Base-by-base conservation (phyloP, 306 rosid species). In the Rosa chinensis region DNA sequence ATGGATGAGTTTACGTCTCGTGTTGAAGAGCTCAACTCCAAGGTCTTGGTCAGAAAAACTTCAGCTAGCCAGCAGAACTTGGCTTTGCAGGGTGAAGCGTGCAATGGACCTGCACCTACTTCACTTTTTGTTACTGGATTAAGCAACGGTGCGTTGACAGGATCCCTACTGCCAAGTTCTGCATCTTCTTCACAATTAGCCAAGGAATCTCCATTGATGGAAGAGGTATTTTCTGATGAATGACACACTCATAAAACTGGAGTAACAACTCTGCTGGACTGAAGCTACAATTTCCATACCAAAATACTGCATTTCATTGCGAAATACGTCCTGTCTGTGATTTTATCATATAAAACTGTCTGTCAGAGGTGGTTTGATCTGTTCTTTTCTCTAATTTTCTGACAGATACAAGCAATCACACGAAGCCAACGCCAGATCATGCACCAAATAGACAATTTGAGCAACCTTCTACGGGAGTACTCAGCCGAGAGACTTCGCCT, bases 1-100 rank as follows among this genome's bases (percentile, higher is more conserved):
- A 93, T 95, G 97, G 99, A 95, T 64, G 99, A 93, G 79, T 93
- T 95, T 85, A 93, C 98, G 53, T 85, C 98, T 66, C 96, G 98
- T 63, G 91, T 95, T 63, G 99, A 93, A 80, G 97, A 95, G 80
- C 78, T 95, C 79, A 95, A 89, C 85, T 85, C 94, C 35, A 95
- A 93, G 87, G 79, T 93, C 52, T 72, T 88, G 39, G 12, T 42
- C 32, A 83, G 79, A 80, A 88, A 76, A 83, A 84, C 58, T 58
- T 88, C 92, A 40, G 87, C 90, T 50, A 93, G 99, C 87, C 99
- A 95, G 79, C 99, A 91, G 74, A 95, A 93, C 84, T 79, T 95
- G 88, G 87, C 95, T 78, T 40, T 85, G 84, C 99, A 85, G 80
- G 78, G 94, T 20, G 97, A 95, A 70, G 83, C 91, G 45, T 73